Conservation (phyloP, 176 grass and related monocot species). For the Typha latifolia region DNA sequence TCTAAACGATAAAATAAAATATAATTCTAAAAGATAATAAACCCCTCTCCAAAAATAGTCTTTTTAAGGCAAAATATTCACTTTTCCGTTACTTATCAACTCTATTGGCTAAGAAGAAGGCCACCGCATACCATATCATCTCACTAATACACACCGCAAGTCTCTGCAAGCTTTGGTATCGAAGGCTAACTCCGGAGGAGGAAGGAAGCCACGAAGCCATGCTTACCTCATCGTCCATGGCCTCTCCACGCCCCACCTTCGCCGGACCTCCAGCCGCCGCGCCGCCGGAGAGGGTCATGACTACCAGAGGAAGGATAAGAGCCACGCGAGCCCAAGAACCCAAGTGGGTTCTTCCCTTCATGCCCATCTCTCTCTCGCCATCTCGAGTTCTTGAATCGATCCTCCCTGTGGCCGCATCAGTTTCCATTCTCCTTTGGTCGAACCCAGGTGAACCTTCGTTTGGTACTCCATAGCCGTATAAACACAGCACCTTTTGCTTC, state of each 20-base stretch:
- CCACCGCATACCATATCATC: too few species aligned
- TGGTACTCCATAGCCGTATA: background rate
- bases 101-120: too few species aligned
- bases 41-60: too few species aligned
- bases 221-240: background rate
- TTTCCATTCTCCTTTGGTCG: slow-evolving; percentile 5
- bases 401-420: background rate
- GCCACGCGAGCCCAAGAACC: background rate
- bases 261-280: background rate
- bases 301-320: background rate
- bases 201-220: background rate
- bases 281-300: background rate
- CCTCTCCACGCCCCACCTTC: background rate
- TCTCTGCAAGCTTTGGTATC: too few species aligned
- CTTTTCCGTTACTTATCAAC: too few species aligned
- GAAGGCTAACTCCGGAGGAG: background rate
- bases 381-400: slow-evolving; percentile 1
- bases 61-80: too few species aligned
- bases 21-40: too few species aligned
- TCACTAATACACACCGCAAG: too few species aligned
- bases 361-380: background rate
- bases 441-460: background rate
- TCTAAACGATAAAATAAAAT: too few species aligned
- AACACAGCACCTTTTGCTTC: background rate
- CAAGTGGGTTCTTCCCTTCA: background rate